Conservation (phyloP, 2,329 filamentous ascomycete species). For the Nemania serpens region DNA sequence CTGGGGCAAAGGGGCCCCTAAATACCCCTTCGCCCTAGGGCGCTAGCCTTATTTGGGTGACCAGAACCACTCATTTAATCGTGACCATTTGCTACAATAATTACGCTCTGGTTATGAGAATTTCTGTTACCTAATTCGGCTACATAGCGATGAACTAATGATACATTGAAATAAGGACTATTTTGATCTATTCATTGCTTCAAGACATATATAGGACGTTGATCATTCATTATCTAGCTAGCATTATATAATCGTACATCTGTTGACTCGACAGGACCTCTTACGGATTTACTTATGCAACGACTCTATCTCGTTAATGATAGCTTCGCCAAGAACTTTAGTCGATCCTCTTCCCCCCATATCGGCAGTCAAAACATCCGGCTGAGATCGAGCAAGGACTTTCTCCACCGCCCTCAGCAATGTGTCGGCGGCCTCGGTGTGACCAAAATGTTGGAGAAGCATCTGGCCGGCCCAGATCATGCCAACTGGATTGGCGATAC, state of each 20-base stretch:
- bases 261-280: background rate
- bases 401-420: constrained; percentile 38
- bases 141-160: too few species aligned
- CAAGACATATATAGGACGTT: too few species aligned
- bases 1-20: too few species aligned
- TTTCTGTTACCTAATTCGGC: too few species aligned
- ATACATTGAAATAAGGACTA: too few species aligned
- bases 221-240: too few species aligned
- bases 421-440: constrained; percentile 58
- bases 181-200: too few species aligned
- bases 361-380: constrained; percentile 61
- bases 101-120: too few species aligned
- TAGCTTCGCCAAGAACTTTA: constrained; percentile 61
- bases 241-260: background rate
- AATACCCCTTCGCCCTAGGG: too few species aligned
- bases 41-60: too few species aligned
- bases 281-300: background rate
- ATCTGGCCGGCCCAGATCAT: constrained; percentile 73
- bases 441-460: constrained; percentile 68
- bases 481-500: constrained; percentile 65
- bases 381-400: constrained; percentile 47
- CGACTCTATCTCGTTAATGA: constrained; percentile 39
- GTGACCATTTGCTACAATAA: too few species aligned
- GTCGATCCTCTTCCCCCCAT: constrained; percentile 63
- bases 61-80: too few species aligned